These are phyloP conservation scores for Fusarium sp. DNA, from an alignment of 2,329 filamentous ascomycete genomes.

Conservation along the genomic window DNA sequence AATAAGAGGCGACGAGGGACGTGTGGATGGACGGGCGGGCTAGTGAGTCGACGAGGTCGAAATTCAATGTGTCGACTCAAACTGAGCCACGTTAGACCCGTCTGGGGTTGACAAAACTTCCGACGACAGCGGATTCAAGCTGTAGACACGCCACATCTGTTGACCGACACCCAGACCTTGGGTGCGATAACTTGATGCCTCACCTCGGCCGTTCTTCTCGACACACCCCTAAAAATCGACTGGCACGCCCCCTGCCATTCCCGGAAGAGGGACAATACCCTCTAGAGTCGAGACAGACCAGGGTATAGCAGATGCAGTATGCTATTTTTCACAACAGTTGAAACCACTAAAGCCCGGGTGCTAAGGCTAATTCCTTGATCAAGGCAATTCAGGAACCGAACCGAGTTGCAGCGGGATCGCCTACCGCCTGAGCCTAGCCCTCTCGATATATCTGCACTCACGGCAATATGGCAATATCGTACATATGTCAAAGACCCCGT, in stretches of 20 bases:
- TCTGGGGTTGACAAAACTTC: slow-evolving; percentile 45
- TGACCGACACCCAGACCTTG: slow-evolving; percentile 22
- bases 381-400: slow-evolving; percentile 30
- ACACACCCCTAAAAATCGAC: slow-evolving; percentile 21
- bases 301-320: slow-evolving; percentile 33
- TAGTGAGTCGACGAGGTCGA: slow-evolving; percentile 40
- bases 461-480: slow-evolving; percentile 26
- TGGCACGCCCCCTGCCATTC: slow-evolving; percentile 25
- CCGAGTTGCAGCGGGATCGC: slow-evolving; percentile 37
- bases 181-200: slow-evolving; percentile 24
- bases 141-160: slow-evolving; percentile 31
- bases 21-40: slow-evolving; percentile 39
- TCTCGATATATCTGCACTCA: slow-evolving; percentile 15
- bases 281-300: slow-evolving; percentile 17
- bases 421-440: slow-evolving; percentile 31
- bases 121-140: slow-evolving; percentile 35
- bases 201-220: slow-evolving; percentile 17
- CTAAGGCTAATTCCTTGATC: slow-evolving; percentile 34
- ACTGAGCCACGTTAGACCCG: slow-evolving; percentile 43
- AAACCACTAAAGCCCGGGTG: slow-evolving; percentile 39
- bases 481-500: slow-evolving; percentile 28
- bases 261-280: slow-evolving; percentile 24
- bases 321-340: slow-evolving; percentile 43
- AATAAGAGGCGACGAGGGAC: slow-evolving; percentile 36
- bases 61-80: slow-evolving; percentile 39